These are phyloP conservation scores for Calonectria henricotiae DNA, from an alignment of 2,329 filamentous ascomycete species.

Conservation along the genomic window DNA sequence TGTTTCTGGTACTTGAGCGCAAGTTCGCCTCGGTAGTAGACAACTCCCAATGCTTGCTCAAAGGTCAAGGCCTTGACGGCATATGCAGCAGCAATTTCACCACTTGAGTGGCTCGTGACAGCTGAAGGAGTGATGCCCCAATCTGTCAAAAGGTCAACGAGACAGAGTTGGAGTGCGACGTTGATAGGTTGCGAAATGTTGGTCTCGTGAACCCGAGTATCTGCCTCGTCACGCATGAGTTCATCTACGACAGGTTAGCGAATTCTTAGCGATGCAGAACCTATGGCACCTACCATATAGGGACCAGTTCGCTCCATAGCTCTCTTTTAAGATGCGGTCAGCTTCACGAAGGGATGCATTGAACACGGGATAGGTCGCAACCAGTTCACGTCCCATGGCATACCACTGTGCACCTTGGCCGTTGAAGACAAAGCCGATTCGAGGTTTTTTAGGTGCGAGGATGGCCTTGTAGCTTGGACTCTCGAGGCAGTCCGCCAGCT, in stretches of 20 bases:
- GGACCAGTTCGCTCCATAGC: slow-evolving; percentile 5
- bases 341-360: slow-evolving; percentile 10
- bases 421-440: slow-evolving; percentile 6
- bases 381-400: not conserved
- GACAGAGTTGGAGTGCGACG: slow-evolving; percentile 9
- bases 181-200: slow-evolving; percentile 16
- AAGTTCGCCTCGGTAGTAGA: slow-evolving; percentile 6
- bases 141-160: not conserved
- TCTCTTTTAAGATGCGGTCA: slow-evolving; percentile 5
- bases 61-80: slow-evolving; percentile 5
- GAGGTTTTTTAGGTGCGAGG: not conserved
- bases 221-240: not conserved
- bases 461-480: not conserved
- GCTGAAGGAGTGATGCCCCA: slow-evolving; percentile 5
- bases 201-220: not conserved
- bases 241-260: not conserved
- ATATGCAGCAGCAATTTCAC: slow-evolving; percentile 16
- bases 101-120: slow-evolving; percentile 12
- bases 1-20: slow-evolving; percentile 11
- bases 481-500: slow-evolving; percentile 3
- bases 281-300: not conserved
- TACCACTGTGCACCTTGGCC: slow-evolving; percentile 15
- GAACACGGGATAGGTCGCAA: not conserved
- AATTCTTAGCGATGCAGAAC: not conserved
- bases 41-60: slow-evolving; percentile 4